Evolutionary conservation across 148 eudicot genomes (phyloP).

Genomic region (Drosera capensis): DNA sequence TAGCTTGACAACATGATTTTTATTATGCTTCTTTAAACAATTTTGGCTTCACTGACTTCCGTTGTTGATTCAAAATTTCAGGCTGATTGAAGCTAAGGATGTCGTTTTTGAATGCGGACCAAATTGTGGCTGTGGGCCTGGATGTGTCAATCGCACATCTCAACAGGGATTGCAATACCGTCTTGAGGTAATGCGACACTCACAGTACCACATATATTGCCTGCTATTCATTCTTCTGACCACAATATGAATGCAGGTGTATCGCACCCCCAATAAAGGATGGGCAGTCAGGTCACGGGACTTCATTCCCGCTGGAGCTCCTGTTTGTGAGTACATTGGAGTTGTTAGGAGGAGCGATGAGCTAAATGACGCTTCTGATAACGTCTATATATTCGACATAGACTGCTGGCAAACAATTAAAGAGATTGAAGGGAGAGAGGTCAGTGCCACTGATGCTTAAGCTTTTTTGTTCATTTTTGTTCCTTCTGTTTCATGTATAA

Average conservation of each 20-base stretch:
- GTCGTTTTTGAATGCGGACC: constrained; percentile 44
- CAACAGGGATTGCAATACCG: constrained; percentile 24
- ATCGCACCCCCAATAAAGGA: constrained; percentile 53
- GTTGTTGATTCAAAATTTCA: too few species aligned
- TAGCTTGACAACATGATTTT: not conserved
- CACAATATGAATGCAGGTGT: too few species aligned
- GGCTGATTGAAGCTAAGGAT: constrained; percentile 22
- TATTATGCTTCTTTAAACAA: too few species aligned
- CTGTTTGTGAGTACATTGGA: constrained; percentile 61
- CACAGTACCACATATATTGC: not conserved
- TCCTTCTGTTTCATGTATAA: not conserved
- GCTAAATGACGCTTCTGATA: constrained; percentile 25
- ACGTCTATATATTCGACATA: constrained; percentile 49
- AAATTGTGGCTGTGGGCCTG: constrained; percentile 27
- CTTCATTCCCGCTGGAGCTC: constrained; percentile 63
- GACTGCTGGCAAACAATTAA: constrained; percentile 73
- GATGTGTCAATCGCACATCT: constrained; percentile 26
- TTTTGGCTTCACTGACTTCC: too few species aligned
- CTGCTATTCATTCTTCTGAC: not conserved
- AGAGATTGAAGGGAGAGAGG: constrained; percentile 77
- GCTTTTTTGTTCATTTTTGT: constrained; percentile 6
- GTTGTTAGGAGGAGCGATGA: constrained; percentile 50
- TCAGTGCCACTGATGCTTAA: too few species aligned
- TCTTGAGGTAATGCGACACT: constrained; percentile 22
- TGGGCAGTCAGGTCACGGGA: constrained; percentile 95